Base-by-base conservation (phyloP, 148 eudicot genomes). In the Chenopodium berlandieri region DNA sequence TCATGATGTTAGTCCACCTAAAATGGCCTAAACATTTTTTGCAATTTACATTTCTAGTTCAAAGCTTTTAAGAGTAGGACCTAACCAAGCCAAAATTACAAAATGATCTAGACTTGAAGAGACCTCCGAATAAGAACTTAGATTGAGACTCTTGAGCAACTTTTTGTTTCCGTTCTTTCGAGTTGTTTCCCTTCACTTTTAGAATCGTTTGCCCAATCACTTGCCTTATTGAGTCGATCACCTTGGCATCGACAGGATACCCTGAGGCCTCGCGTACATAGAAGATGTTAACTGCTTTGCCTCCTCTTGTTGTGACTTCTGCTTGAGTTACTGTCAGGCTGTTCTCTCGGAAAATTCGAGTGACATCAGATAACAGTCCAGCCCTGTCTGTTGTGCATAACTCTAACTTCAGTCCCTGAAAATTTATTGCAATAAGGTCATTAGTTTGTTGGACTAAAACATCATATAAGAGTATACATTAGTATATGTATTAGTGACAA, bases 221-320 rank as follows among this genome's bases (percentile, higher is more conserved):
- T 85, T 91, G 83, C 65, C 97, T 86, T 23, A 95, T 92, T 25
- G 94, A 88, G 27, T 95, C 97, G 1, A 95, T 91, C 3, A 93
- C 90, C 89, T 93, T 95, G 12, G 91, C 67, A 82, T 93, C 97
- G 12, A 95, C 97, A 1, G 91, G 89, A 83, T 91, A 93, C 4
- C 98, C 98, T 1, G 97, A 93, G 25, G 97, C 92, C 72, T 89
- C 98, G 10, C 92, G 87, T 0, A 95, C 98, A 25, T 93, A 95
- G 84, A 95, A 95, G 17, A 92, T 93, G 80, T 95, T 93, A 0
- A 91, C 83, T 2, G 98, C 98, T 78, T 93, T 95, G 71, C 97
- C 94, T 5, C 84, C 90, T 82, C 89, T 70, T 1, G 97, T 95
- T 10, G 97, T 68, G 76, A 95, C 97, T 83, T 92, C 97, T 9